Base-by-base conservation (phyloP, 306 rosid genomes). In the Alnus rubra region DNA sequence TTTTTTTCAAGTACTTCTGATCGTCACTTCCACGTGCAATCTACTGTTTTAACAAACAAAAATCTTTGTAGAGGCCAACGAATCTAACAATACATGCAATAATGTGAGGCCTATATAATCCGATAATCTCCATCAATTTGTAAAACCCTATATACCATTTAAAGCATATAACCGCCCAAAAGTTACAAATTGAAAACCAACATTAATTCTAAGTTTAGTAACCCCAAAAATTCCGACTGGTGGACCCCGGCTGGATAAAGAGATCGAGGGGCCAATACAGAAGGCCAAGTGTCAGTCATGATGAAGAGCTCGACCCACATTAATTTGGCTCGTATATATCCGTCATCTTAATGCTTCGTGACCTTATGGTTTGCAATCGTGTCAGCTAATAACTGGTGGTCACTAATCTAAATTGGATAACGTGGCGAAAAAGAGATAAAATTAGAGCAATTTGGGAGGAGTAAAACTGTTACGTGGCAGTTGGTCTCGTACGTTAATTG, bases 291-390 rank as follows among this genome's bases (percentile, higher is more conserved):
- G 68, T 48, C 79, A 47, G 71, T 30, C n/a, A 2, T 28, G 15
- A 14, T 31, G 71, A 60, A 47, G 7, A 63, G 28, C 64, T 58
- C 35, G 1, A 7, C 13, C 0, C 6, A 23, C n/a, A 16, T 42
- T 59, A n/a, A 28, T 71, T 51, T 76, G 71, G 74, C 68, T 71
- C 19, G 53, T 23, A 23, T 23, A 23, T 23, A 23, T 64, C 6
- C 83, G 71, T 73, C 83, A 79, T 48, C 78, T 86, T 82, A 54
- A 74, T 53, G 85, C 71, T 35, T 51, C 45, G 35, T 70, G 80
- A 60, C 75, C 69, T 28, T 58, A 0, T 2, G 30, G 10, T 6
- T 33, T 30, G 44, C 1, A 64, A 18, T 10, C 58, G 78, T 68
- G 86, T 73, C 73, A 5, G 2, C 74, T 16, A 11, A 28, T 33